Evolutionary conservation across 257 asterid species (phyloP).

Genomic region (Nicotiana knightiana): DNA sequence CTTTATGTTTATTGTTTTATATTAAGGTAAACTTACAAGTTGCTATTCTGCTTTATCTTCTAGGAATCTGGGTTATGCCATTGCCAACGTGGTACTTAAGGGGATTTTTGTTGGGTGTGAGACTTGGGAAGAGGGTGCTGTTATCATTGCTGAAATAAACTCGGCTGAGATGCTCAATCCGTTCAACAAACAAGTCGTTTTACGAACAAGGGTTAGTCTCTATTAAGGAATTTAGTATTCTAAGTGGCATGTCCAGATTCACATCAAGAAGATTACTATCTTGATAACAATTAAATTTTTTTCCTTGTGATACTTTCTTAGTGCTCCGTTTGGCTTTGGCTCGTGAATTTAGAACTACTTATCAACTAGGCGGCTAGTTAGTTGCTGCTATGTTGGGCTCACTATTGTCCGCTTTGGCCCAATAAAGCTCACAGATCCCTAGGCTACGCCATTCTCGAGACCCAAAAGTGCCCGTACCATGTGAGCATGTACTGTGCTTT

Average conservation of each 20-base stretch:
- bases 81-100: slow-evolving; percentile 53
- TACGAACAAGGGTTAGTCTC: slow-evolving; percentile 54
- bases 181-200: slow-evolving; percentile 41
- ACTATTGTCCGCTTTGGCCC: no score
- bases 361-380: not conserved
- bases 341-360: not conserved
- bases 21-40: not conserved
- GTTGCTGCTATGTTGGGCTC: not conserved
- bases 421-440: no score
- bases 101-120: slow-evolving; percentile 51
- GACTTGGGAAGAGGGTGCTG: slow-evolving; percentile 66
- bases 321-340: not conserved
- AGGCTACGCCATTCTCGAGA: no score
- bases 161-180: slow-evolving; percentile 66
- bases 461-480: no score
- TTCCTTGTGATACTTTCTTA: not conserved
- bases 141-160: slow-evolving; percentile 44
- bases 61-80: slow-evolving; percentile 62
- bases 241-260: not conserved
- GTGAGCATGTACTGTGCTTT: no score
- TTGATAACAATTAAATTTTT: not conserved
- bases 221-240: slow-evolving; percentile 4
- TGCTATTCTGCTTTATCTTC: slow-evolving; percentile 7
- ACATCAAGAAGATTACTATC: not conserved
- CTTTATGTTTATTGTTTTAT: not conserved